Conservation (phyloP, 2,329 filamentous ascomycete species). For the Xylariaceae sp. region DNA sequence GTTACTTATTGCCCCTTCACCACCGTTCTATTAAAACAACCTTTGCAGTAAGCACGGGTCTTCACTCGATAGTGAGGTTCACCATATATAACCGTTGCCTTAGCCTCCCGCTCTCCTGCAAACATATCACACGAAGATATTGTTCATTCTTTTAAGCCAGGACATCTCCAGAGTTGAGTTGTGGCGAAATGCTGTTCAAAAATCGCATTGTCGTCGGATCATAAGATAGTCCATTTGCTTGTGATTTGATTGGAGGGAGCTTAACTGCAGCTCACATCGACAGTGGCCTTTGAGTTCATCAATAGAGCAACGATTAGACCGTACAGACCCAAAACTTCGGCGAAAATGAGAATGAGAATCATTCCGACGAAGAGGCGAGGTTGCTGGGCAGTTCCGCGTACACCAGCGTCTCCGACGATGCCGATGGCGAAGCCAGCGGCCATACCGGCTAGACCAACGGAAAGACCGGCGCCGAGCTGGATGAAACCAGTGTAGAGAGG, state of each 20-base stretch:
- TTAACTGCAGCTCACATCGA: constrained; percentile 52
- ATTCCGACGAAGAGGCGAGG: constrained; percentile 90
- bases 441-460: constrained; percentile 77
- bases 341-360: constrained; percentile 99
- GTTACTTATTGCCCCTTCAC: constrained; percentile 24
- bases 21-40: constrained; percentile 17
- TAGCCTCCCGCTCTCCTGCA: no score
- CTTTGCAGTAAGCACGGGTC: constrained; percentile 6
- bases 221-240: no score
- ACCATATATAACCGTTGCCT: no score
- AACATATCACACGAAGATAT: no score
- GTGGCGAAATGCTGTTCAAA: no score
- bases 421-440: constrained; percentile 84
- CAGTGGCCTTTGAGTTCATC: constrained; percentile 92
- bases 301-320: constrained; percentile 97
- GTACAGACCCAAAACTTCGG: constrained; percentile 98
- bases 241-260: no score
- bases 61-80: constrained; percentile 5
- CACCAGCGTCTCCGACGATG: constrained; percentile 85
- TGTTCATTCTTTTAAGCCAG: no score
- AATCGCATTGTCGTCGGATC: no score
- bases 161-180: no score
- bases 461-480: constrained; percentile 77
- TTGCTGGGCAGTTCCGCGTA: constrained; percentile 80
- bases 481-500: constrained; percentile 81